Conservation (phyloP, 371 early-diverging fungal species). For the Mortierella sp. region DNA sequence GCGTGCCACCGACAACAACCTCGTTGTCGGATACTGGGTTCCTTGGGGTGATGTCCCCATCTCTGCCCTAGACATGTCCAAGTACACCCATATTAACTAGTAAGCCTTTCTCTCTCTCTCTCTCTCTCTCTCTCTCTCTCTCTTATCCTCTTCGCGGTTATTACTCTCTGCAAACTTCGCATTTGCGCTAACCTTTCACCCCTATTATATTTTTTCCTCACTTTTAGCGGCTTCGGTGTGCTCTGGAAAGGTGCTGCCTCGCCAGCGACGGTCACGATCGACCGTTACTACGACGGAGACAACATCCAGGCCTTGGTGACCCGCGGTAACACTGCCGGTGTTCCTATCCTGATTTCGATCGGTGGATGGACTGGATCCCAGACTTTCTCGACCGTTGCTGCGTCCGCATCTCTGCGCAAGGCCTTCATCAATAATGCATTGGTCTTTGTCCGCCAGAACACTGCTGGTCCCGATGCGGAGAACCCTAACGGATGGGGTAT, state of each 20-base stretch:
- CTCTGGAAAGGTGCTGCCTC: slow-evolving; percentile 44
- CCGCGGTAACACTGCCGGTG: slow-evolving; percentile 67
- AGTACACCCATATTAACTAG: slow-evolving; percentile 76
- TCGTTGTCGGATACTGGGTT: slow-evolving; percentile 70
- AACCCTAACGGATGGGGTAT: slow-evolving; percentile 59
- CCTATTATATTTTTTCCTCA: neutral
- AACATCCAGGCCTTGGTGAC: slow-evolving; percentile 64
- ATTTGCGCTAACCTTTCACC: neutral
- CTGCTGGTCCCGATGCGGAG: slow-evolving; percentile 39
- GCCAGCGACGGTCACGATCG: slow-evolving; percentile 51
- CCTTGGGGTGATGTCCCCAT: slow-evolving; percentile 75
- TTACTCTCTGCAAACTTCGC: neutral
- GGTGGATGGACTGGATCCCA: slow-evolving; percentile 89
- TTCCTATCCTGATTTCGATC: slow-evolving; percentile 79
- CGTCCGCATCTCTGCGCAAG: slow-evolving; percentile 59
- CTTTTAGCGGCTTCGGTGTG: slow-evolving; percentile 53
- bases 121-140: neutral
- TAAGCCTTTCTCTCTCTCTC: slow-evolving; percentile 61
- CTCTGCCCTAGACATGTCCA: slow-evolving; percentile 65
- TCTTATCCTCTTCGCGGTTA: neutral
- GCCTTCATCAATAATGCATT: slow-evolving; percentile 67
- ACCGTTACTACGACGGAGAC: slow-evolving; percentile 59
- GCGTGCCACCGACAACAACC: slow-evolving; percentile 38
- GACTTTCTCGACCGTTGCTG: slow-evolving; percentile 72
- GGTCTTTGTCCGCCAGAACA: slow-evolving; percentile 60